Evolutionary conservation across 805 yeast species (phyloP).

Genomic region (Metschnikowia baotianmanensis): DNA sequence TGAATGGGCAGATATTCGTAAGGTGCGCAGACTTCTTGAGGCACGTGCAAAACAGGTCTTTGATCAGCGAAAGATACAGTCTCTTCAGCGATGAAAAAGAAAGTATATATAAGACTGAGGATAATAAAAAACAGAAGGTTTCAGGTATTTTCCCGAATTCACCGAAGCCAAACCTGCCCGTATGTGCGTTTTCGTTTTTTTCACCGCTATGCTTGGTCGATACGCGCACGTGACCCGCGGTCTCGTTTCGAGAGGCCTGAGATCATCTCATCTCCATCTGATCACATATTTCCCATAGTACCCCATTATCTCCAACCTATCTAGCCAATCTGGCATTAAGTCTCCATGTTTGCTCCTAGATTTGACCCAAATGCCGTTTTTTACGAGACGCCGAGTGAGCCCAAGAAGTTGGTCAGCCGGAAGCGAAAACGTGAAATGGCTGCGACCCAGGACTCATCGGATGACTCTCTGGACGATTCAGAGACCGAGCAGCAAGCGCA

Average conservation of each 20-base stretch:
- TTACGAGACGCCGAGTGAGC: slow-evolving; percentile 12
- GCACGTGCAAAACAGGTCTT: no score
- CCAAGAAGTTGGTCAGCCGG: slow-evolving; percentile 13
- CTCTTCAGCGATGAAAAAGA: no score
- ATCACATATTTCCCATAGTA: neutral
- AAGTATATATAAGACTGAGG: no score
- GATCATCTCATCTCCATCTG: slow-evolving; percentile 3
- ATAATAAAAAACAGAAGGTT: no score
- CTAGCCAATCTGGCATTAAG: no score
- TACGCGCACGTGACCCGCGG: slow-evolving; percentile 9
- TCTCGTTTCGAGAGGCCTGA: slow-evolving; percentile 1
- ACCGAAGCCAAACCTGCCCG: neutral
- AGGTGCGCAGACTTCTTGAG: neutral
- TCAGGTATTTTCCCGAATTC: no score
- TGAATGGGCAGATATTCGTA: neutral
- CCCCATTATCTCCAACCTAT: no score
- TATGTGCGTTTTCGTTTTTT: neutral
- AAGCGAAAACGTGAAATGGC: slow-evolving; percentile 19
- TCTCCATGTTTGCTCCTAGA: slow-evolving; percentile 64
- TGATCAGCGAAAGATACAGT: no score
- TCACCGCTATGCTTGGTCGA: neutral
- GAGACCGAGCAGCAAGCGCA: slow-evolving; percentile 1
- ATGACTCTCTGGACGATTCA: slow-evolving; percentile 10
- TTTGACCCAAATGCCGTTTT: slow-evolving; percentile 49
- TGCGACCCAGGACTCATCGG: slow-evolving; percentile 6